Percentiles rank a stretch among this genome's conserved stretches.
Conservation (phyloP, 345 rosid species). For the Dipteronia sinensis region DNA sequence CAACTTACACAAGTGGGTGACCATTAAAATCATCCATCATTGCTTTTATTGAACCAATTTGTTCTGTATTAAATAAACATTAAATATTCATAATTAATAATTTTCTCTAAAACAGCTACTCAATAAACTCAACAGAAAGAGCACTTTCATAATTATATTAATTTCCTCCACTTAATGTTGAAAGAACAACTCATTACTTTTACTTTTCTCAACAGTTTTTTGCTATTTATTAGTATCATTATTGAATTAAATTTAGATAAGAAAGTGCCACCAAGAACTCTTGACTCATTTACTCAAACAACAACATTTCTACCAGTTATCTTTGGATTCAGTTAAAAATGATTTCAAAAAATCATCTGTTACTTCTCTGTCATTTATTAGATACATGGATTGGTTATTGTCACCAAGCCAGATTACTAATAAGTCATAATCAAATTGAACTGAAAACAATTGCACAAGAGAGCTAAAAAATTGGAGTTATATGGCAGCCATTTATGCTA, state of each 20-base stretch:
- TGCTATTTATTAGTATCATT: neutral
- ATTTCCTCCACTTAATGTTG: neutral
- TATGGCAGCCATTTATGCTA: neutral
- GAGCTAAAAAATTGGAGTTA: neutral
- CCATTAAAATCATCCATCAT: neutral
- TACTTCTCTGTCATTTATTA: neutral
- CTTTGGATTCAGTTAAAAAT: neutral
- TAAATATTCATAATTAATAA: too few species aligned
- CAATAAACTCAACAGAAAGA: neutral
- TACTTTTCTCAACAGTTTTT: neutral
- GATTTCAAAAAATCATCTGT: neutral
- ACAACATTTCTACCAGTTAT: neutral
- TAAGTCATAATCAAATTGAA: neutral
- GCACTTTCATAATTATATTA: neutral
- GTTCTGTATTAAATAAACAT: neutral
- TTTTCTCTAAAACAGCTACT: neutral
- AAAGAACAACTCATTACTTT: neutral
- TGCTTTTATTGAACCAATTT: constrained; percentile 10
- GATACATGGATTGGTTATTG: neutral
- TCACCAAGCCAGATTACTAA: neutral
- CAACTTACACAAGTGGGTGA: neutral
- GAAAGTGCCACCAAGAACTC: neutral
- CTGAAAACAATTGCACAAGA: neutral
- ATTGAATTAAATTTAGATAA: too few species aligned
- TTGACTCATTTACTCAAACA: neutral